Base-by-base conservation (phyloP, 345 rosid species). In the Lepidium didymum region DNA sequence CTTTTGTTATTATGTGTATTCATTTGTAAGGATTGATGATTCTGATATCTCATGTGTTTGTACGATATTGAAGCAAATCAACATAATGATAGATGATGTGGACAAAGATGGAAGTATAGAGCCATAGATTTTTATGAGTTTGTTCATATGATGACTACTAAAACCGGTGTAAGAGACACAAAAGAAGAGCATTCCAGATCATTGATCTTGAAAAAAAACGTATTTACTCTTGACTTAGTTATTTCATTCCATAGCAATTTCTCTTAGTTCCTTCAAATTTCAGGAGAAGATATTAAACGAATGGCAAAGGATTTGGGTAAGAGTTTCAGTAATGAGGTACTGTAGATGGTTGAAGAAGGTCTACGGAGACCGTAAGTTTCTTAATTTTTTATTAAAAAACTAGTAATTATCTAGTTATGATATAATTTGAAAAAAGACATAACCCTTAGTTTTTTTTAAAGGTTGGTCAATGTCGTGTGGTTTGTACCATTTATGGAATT, bases 61-160 rank as follows among this genome's bases (percentile, higher is more conserved):
- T n/a, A n/a, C n/a, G n/a, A n/a, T 52, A 14, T 58, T 53, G 68
- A 60, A 87, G 96, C 93, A 92, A 93, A 93, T 95, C 81, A 69
- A 69, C 10, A 85, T 91, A 89, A 95, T 95, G 97, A 91, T 95
- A 79, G 90, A 86, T 15, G 99, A 95, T 74, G 97, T 95, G 37
- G 99, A 91, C 66, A 95, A 89, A 76, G 96, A 95, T 78, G 96
- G 96, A 55, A 91, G 97, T n/a, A n/a, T 79, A 97, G 96, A 69
- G 82, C 96, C 10, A 95, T 95, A 62, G 99, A 94, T 79, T 94
- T 80, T 74, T 91, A 91, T 79, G 99, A 94, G 79, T 94, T 94
- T 78, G 90, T 53, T 10, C 75, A 85, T 57, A 94, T 91, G 99
- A 94, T 94, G 99, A 94, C 96, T 34, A 86, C 95, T 46, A 94